Evolutionary conservation across 1,284 basidiomycete genomes (phyloP).

Genomic region (Puccinia coronata): DNA sequence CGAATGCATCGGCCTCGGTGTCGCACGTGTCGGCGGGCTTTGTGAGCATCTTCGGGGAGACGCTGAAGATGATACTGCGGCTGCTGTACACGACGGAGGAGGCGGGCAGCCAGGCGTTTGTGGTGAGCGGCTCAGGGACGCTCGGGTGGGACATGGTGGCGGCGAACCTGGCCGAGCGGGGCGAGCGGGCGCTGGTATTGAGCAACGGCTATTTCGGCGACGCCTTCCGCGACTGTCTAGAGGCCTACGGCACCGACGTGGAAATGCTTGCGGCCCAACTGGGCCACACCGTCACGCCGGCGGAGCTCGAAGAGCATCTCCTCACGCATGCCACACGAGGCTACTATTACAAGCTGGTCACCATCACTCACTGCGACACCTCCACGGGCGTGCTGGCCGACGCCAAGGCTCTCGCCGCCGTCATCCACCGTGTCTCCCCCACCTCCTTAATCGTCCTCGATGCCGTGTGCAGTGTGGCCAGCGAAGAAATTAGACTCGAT

Average conservation of each 20-base stretch:
- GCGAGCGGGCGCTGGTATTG: constrained; percentile 66
- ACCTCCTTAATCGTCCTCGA: constrained; percentile 84
- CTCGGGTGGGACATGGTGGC: constrained; percentile 82
- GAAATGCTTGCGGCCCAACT: constrained; percentile 79
- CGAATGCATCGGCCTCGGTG: constrained; percentile 82
- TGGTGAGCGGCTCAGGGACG: constrained; percentile 91
- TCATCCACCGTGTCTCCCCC: constrained; percentile 77
- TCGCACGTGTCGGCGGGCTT: constrained; percentile 91
- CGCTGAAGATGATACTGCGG: constrained; percentile 79
- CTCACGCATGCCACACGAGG: constrained; percentile 64
- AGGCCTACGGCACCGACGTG: constrained; percentile 87
- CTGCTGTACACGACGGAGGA: constrained; percentile 68
- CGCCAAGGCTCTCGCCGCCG: constrained; percentile 73
- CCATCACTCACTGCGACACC: constrained; percentile 80
- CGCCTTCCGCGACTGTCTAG: constrained; percentile 70
- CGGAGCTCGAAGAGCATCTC: constrained; percentile 71
- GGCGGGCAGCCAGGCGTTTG: constrained; percentile 76
- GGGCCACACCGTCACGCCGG: constrained; percentile 70
- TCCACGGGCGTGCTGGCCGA: constrained; percentile 76
- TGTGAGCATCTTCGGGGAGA: constrained; percentile 83
- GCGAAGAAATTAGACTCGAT: constrained; percentile 90
- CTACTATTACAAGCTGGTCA: constrained; percentile 87
- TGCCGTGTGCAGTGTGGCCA: constrained; percentile 92
- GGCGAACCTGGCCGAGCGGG: constrained; percentile 76
- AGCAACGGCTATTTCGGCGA: constrained; percentile 83